Base-by-base conservation (phyloP, 352 stramenopile species). In the Bremia lactucae region DNA sequence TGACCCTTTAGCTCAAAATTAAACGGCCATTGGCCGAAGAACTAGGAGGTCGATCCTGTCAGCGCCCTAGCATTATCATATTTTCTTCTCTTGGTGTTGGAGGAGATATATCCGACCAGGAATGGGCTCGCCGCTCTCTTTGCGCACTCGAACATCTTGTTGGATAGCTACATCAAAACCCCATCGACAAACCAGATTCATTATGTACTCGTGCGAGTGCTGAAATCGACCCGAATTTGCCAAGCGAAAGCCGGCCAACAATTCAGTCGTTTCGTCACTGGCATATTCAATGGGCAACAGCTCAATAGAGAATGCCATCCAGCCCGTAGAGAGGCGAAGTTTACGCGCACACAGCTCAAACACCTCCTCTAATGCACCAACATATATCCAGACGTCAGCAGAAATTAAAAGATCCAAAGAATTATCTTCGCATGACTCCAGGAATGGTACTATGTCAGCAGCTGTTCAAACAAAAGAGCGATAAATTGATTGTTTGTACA, bases 371-470 rank as follows among this genome's bases (percentile, higher is more conserved):
- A 90, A 51, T 4, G 57, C 69, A 7, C 77, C 77, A n/a, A 90
- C 74, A 36, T 90, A 90, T 49, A 90, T 90, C 77, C 77, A 90
- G n/a, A 90, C 77, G 40, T 90, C 77, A 13, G 74, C 77, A 0
- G 77, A 80, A 31, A 90, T 69, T 20, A 90, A 55, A 7, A 90
- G 56, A 31, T 87, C 59, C 20, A 87, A 46, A 9, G 59, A 68
- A 18, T 22, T 47, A 31, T 82, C 55, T 1, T 35, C 24, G 24
- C 76, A 65, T 13, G 57, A 51, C 6, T 52, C 24, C 6, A 89
- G 46, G 47, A 72, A 83, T 14, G 69, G 65, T 33, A 67, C 56
- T 34, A 84, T 83, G 33, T 82, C 67, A 6, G 50, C 56, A 33
- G 55, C 71, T 87, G 25, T 33, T 13, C 28, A 33, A 14, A 33